Base-by-base conservation (phyloP, 805 yeast genomes). In the Sporopachydermia quercuum region DNA sequence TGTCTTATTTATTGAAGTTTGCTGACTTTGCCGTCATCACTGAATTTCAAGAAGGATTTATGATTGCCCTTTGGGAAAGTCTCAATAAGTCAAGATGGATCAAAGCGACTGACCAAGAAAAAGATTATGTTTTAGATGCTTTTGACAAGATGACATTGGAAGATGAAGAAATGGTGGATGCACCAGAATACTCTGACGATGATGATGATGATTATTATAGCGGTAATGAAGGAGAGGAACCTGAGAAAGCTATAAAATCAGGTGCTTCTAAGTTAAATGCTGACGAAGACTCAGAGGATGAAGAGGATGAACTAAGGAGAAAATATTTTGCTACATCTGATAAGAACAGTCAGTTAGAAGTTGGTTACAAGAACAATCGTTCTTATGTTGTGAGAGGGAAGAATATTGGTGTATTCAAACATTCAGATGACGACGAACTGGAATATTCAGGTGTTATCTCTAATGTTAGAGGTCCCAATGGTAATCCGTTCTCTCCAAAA, bases 311-410 rank as follows among this genome's bases (percentile, higher is more conserved):
- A 11, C 46, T 46, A 46, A 15, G 53, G 44, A 33, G 50, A 45
- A 41, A 18, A 44, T 23, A 23, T 13, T 48, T 43, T 37, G 38
- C 44, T 37, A 54, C 52, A 27, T 49, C 58, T 40, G 69, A 66
- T 13, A 62, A 62, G 38, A 85, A 85, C 53, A 68, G 73, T 39
- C 76, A 74, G 16, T 63, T 86, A 50, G 76, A 81, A 1, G 76
- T 84, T 5, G 87, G 94, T 1, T 71, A 61, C 44, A 69, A 68
- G 41, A 76, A 76, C 47, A 78, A 82, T 49, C 66, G 91, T 27
- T 70, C 94, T 1, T 86, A 71, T 54, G 87, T 86, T 19, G 76
- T 80, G 0, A 73, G 93, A 47, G 94, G 86, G 13, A 63, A 82
- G 54, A 74, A 73, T 46, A 62, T 86, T 41, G 95, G 95, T 23